Conservation (phyloP, 2,329 filamentous ascomycete species). For the Zymoseptoria ardabiliae region DNA sequence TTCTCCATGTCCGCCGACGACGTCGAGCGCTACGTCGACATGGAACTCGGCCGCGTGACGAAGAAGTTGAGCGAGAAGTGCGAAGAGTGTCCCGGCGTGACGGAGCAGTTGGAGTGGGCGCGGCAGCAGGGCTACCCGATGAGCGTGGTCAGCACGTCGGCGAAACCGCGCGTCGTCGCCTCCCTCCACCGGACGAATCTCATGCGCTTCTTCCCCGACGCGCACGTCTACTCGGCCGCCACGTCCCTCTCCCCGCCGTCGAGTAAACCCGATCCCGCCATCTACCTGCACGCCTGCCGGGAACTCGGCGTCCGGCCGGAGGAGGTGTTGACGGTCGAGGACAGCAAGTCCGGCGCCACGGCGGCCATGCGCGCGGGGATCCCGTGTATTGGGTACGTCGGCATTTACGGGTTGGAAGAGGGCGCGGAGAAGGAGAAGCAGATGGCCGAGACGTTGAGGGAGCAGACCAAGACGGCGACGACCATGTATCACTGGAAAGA, state of each 20-base stretch:
- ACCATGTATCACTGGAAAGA: conserved; percentile 49
- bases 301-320: conserved; percentile 61
- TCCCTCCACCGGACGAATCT: conserved; percentile 73
- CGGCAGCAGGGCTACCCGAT: conserved; percentile 58
- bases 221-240: conserved; percentile 74
- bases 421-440: conserved; percentile 54
- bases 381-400: conserved; percentile 76
- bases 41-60: conserved; percentile 78
- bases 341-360: conserved; percentile 77
- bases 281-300: conserved; percentile 74
- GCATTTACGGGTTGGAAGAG: conserved; percentile 60
- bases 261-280: conserved; percentile 82
- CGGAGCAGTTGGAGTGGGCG: conserved; percentile 55
- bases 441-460: conserved; percentile 44
- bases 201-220: conserved; percentile 68
- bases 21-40: conserved; percentile 63
- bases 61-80: conserved; percentile 54
- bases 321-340: conserved; percentile 77
- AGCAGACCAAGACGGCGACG: conserved; percentile 41
- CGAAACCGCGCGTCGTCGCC: conserved; percentile 68
- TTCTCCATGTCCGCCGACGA: conserved; percentile 64
- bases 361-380: conserved; percentile 72
- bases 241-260: conserved; percentile 72
- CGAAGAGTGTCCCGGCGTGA: conserved; percentile 39
- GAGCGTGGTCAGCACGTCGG: conserved; percentile 74